Conservation (phyloP, 345 rosid genomes). For the Gossypium australe region DNA sequence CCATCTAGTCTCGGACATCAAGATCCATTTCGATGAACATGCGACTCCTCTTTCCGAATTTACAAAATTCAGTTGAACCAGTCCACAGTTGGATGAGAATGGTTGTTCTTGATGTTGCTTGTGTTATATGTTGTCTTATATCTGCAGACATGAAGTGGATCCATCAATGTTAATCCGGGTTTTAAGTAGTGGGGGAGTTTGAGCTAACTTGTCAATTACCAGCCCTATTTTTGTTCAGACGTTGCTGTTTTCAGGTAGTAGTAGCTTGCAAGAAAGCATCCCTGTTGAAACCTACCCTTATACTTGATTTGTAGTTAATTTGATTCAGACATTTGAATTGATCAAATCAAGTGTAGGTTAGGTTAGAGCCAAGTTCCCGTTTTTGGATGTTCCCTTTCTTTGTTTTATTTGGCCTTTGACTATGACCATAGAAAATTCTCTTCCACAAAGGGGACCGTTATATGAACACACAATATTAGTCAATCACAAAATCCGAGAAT, state of each 20-base stretch:
- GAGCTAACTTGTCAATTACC: neutral
- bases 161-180: neutral
- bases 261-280: neutral
- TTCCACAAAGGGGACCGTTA: neutral
- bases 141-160: conserved; percentile 2
- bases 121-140: neutral
- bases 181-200: neutral
- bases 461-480: neutral
- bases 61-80: neutral
- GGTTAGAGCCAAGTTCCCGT: neutral
- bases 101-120: neutral
- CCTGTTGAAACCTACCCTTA: neutral
- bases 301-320: neutral
- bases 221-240: conserved; percentile 1
- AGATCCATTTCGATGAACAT: neutral
- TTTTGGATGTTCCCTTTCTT: neutral
- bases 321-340: conserved; percentile 2
- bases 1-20: neutral
- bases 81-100: neutral
- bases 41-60: neutral
- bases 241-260: conserved; percentile 8
- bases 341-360: neutral
- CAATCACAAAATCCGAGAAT: neutral
- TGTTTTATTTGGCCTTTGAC: neutral
- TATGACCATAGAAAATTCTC: neutral